Conservation (phyloP, 2,329 filamentous ascomycete species). For the Colletotrichum sublineola region DNA sequence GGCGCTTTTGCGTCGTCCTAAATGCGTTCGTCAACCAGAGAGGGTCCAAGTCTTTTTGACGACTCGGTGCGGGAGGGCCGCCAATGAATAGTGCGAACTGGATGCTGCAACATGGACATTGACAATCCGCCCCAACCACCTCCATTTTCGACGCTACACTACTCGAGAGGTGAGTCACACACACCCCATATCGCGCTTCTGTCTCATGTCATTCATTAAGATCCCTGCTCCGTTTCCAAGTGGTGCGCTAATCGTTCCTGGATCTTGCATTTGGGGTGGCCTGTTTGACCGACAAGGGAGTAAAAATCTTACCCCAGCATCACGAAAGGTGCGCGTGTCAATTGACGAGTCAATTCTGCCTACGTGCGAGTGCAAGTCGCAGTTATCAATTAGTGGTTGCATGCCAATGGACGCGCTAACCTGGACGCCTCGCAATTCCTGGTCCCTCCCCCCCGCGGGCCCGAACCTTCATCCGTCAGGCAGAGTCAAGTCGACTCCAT, state of each 20-base stretch:
- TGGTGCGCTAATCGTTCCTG: constrained; percentile 42
- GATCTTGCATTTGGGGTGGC: constrained; percentile 41
- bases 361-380: constrained; percentile 23
- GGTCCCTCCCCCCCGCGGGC: background rate
- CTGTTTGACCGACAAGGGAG: constrained; percentile 21
- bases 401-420: constrained; percentile 39
- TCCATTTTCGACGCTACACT: constrained; percentile 37
- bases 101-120: constrained; percentile 38
- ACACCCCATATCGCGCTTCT: constrained; percentile 43
- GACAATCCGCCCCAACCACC: constrained; percentile 39
- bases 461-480: constrained; percentile 31
- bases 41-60: constrained; percentile 31
- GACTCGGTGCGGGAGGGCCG: constrained; percentile 37
- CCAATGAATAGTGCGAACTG: constrained; percentile 36
- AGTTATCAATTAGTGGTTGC: constrained; percentile 33
- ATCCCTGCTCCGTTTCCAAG: constrained; percentile 40
- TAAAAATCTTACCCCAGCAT: constrained; percentile 22
- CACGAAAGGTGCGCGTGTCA: constrained; percentile 26
- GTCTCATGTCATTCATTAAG: constrained; percentile 43
- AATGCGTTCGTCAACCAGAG: constrained; percentile 17
- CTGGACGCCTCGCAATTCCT: constrained; percentile 37
- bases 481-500: constrained; percentile 35
- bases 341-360: constrained; percentile 43
- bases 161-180: constrained; percentile 40
- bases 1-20: constrained; percentile 27